Percentiles rank a stretch among this genome's conserved stretches.
phyloP scores from a whole-genome alignment of 345 rosid species.

The Melaleuca alternifolia region DNA sequence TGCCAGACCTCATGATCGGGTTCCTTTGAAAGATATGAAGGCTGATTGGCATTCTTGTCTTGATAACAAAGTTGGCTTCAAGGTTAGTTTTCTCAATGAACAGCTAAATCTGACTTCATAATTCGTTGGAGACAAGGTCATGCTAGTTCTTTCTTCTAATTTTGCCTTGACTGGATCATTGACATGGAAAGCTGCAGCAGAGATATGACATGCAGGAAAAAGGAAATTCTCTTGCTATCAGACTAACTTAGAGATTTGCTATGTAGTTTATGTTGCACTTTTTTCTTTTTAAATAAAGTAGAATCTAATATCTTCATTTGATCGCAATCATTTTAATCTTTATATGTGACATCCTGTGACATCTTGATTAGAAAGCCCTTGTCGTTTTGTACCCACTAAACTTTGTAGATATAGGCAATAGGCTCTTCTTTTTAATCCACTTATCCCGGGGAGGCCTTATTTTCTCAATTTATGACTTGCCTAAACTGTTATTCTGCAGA shows the following conservation, averaged over 20 bases:
- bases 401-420: background rate
- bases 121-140: background rate
- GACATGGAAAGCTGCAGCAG: background rate
- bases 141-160: background rate
- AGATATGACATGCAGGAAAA: background rate
- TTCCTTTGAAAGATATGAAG: constrained; percentile 87
- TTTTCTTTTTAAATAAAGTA: background rate
- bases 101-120: background rate
- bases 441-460: background rate
- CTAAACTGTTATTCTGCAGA: background rate
- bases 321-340: background rate
- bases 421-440: background rate
- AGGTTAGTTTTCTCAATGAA: constrained; percentile 31
- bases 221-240: background rate
- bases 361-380: background rate
- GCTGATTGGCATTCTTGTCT: constrained; percentile 98
- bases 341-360: background rate
- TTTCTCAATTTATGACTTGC: background rate
- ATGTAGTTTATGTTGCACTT: background rate
- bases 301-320: background rate
- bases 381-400: background rate
- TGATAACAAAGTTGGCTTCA: constrained; percentile 82
- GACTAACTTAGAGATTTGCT: background rate
- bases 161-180: background rate
- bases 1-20: constrained; percentile 94